Base-by-base conservation (phyloP, 345 rosid species). In the Acer negundo region DNA sequence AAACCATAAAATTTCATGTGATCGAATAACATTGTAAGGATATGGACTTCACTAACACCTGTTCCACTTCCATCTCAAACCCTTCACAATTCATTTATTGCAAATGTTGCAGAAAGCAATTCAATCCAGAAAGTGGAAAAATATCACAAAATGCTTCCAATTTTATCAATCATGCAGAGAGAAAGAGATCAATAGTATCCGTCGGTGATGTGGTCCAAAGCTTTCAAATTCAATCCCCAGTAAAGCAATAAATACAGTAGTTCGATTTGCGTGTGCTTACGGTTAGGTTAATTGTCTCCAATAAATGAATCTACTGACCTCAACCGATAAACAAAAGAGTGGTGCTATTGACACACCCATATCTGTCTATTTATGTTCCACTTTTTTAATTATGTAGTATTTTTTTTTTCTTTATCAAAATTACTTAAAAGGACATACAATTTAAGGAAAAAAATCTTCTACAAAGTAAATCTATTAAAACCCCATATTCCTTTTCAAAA, bases 161-260 rank as follows among this genome's bases (percentile, higher is more conserved):
- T 46, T 74, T 73, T n/a, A 3, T 62, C 49, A 47, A 35, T 35
- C 38, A 35, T 74, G 69, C 7, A 3, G 19, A 73, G 67, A 73
- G 31, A 28, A 3, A 28, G 1, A n/a, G n/a, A n/a, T 3, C 2
- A 35, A 35, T 35, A 35, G 38, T 35, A 35, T 47, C 28, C 28
- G 10, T 2, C 7, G 35, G 16, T 20, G 63, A 53, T 20, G 72
- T 35, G 72, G 69, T 17, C 69, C 77, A 63, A 47, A 58, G 46
- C 28, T 17, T 44, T 46, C 62, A 47, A 24, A 46, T 40, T 44
- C 24, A 46, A 6, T 7, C 42, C 47, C 2, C 7, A 26, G 23
- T 23, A 22, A 22, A 16, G 16, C 77, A 63, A 62, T 62, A 24
- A 74, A 26, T 42, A 26, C 7, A 46, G 65, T 3, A 17, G 42